phyloP scores from a whole-genome alignment of 176 grass and related monocot species.

The Bromus sterilis region DNA sequence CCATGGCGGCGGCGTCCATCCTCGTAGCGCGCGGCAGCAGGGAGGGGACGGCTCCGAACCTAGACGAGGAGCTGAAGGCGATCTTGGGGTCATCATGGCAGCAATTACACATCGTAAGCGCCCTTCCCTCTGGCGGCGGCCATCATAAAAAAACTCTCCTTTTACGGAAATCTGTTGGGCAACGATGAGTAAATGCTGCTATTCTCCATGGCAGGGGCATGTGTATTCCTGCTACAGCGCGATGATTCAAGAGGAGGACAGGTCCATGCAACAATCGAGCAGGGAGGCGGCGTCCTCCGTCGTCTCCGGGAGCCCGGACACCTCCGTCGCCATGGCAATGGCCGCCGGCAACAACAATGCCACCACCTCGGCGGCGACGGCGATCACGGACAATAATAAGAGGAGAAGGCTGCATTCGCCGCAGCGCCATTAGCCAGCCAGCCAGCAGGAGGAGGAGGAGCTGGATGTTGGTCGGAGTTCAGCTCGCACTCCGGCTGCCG shows the following conservation, averaged over 20 bases:
- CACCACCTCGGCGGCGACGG: constrained; percentile 6
- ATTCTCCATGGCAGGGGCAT: constrained; percentile 44
- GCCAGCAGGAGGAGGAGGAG: constrained; percentile 13
- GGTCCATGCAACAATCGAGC: constrained; percentile 29
- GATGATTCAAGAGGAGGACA: constrained; percentile 60
- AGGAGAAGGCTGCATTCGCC: constrained; percentile 50
- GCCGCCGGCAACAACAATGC: constrained; percentile 32
- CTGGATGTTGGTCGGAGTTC: constrained; percentile 15
- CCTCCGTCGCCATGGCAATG: constrained; percentile 20
- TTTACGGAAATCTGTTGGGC: constrained; percentile 23
- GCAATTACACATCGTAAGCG: constrained; percentile 63
- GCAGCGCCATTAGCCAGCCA: constrained; percentile 18
- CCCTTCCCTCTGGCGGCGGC: background rate
- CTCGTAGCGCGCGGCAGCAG: constrained; percentile 27
- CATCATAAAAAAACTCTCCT: background rate
- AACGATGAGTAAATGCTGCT: constrained; percentile 51
- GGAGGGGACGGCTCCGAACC: constrained; percentile 22
- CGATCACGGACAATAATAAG: constrained; percentile 46
- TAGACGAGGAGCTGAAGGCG: constrained; percentile 52
- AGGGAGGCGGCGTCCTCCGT: constrained; percentile 38
- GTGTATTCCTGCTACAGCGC: constrained; percentile 91
- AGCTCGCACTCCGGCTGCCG: constrained; percentile 4
- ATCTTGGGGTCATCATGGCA: constrained; percentile 36
- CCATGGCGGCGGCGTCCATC: constrained; percentile 60
- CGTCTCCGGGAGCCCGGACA: constrained; percentile 26